A percentile compares a stretch with the other conserved stretches of the same genome.
phyloP scores from a whole-genome alignment of 768 basidiomycete species.

The Saitozyma sp. region DNA sequence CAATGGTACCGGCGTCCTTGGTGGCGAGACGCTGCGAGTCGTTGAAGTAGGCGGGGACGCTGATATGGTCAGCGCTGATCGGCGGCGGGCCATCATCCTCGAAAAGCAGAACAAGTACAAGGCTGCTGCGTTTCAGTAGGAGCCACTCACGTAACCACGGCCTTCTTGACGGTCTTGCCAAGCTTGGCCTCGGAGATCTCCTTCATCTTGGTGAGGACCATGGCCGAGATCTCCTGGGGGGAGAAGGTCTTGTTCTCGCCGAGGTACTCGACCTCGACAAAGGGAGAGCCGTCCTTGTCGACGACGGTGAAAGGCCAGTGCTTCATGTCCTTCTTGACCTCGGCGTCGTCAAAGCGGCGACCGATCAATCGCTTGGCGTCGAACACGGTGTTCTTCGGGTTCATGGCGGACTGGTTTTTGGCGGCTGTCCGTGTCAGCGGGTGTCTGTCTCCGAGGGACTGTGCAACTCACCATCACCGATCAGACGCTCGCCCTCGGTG shows the following conservation, averaged over 20 bases:
- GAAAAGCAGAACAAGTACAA: too few relatives aligned
- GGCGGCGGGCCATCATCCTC: slow-evolving; percentile 3
- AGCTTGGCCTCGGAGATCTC: slow-evolving; percentile 99
- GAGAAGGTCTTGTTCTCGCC: slow-evolving; percentile 93
- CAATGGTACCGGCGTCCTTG: slow-evolving; percentile 97
- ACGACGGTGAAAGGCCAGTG: slow-evolving; percentile 98
- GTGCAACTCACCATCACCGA: slow-evolving; percentile 77
- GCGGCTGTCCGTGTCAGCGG: slow-evolving; percentile 25
- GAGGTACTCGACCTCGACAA: slow-evolving; percentile 92
- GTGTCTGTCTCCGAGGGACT: neutral
- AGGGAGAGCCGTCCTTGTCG: slow-evolving; percentile 93
- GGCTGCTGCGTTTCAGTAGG: neutral
- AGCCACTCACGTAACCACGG: slow-evolving; percentile 79
- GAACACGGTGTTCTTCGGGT: slow-evolving; percentile 98
- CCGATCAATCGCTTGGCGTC: slow-evolving; percentile 99
- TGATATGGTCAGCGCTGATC: slow-evolving; percentile 24
- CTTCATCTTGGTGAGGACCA: slow-evolving; percentile 99
- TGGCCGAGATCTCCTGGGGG: slow-evolving; percentile 96
- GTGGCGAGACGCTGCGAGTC: slow-evolving; percentile 99
- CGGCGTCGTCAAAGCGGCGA: slow-evolving; percentile 79
- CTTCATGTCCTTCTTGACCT: slow-evolving; percentile 59
- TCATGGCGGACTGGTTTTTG: slow-evolving; percentile 96
- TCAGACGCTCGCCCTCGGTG: slow-evolving; percentile 91
- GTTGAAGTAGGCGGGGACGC: slow-evolving; percentile 98
- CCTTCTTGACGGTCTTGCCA: slow-evolving; percentile 97